phyloP scores from a whole-genome alignment of 495 filamentous ascomycete species.

The Penicilliopsis zonata region DNA sequence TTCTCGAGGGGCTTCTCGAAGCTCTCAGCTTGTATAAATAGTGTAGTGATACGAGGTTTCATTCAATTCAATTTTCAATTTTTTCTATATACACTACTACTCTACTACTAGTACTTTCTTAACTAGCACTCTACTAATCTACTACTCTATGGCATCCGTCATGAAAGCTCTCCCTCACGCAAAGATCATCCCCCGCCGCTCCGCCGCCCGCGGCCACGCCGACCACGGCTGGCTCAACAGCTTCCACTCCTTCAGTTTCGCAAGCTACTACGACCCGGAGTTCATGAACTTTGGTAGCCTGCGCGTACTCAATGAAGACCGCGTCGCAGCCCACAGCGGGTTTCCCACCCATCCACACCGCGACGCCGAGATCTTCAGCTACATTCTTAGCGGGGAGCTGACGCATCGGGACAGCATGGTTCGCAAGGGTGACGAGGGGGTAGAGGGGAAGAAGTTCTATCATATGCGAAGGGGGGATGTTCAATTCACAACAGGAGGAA shows the following conservation, averaged over 20 bases:
- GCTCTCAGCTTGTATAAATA: too few relatives aligned
- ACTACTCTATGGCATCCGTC: slow-evolving; percentile 18
- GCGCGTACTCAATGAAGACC: slow-evolving; percentile 76
- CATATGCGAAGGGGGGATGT: slow-evolving; percentile 67
- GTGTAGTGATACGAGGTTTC: neutral
- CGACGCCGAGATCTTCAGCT: slow-evolving; percentile 76
- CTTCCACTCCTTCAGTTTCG: slow-evolving; percentile 76
- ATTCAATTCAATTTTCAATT: neutral
- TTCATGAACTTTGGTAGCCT: slow-evolving; percentile 56
- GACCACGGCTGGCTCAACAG: slow-evolving; percentile 77
- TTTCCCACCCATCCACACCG: slow-evolving; percentile 74
- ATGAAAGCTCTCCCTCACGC: slow-evolving; percentile 46
- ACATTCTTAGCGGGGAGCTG: slow-evolving; percentile 66
- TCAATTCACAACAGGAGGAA: slow-evolving; percentile 73
- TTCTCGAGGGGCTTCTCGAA: too few relatives aligned
- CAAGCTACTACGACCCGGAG: slow-evolving; percentile 54
- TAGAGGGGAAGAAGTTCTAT: slow-evolving; percentile 44
- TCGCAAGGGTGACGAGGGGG: slow-evolving; percentile 42
- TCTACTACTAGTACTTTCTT: neutral
- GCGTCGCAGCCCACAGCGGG: slow-evolving; percentile 51
- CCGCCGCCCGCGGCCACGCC: slow-evolving; percentile 52
- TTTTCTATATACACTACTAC: neutral
- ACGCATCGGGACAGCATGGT: slow-evolving; percentile 72
- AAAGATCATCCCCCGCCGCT: slow-evolving; percentile 50
- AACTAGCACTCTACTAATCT: neutral